A percentile compares a stretch with the other conserved stretches of the same genome.
These are phyloP conservation scores for Ustilago nuda DNA, from an alignment of 1,284 basidiomycete genomes.

Conservation along the genomic window DNA sequence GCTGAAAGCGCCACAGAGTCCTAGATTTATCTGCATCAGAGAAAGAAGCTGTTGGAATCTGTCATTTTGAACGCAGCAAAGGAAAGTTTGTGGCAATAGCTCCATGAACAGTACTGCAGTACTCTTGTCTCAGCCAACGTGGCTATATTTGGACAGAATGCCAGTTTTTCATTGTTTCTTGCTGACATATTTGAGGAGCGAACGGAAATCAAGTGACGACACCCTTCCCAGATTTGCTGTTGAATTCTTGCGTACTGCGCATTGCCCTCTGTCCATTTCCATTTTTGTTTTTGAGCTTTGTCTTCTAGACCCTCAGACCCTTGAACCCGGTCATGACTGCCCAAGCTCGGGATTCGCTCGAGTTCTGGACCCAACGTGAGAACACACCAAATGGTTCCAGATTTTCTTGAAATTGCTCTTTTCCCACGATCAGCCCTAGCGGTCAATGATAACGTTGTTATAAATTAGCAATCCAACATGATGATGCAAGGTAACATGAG, in stretches of 20 bases:
- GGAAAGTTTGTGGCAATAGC: no score
- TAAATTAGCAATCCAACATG: not conserved
- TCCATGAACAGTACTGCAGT: no score
- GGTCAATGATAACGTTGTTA: not conserved
- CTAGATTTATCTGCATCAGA: not conserved
- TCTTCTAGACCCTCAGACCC: conserved; percentile 8
- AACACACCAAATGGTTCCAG: not conserved
- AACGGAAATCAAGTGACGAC: not conserved
- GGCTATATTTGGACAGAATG: not conserved
- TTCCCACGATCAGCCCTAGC: not conserved
- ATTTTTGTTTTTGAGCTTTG: not conserved
- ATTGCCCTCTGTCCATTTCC: not conserved
- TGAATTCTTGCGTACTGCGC: not conserved
- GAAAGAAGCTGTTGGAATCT: not conserved
- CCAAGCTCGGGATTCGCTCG: not conserved
- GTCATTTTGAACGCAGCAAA: no score
- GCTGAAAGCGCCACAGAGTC: not conserved
- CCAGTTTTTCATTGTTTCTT: not conserved
- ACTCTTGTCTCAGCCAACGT: not conserved
- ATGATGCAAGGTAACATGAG: no score
- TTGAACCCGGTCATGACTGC: not conserved
- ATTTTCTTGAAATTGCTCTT: not conserved
- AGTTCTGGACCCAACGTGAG: conserved; percentile 8
- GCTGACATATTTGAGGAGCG: not conserved
- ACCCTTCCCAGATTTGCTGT: not conserved